Evolutionary conservation across 768 basidiomycete species (phyloP), one percentile per base, ranked within the genome.

Genomic region (Infundibulicybe gibba): DNA sequence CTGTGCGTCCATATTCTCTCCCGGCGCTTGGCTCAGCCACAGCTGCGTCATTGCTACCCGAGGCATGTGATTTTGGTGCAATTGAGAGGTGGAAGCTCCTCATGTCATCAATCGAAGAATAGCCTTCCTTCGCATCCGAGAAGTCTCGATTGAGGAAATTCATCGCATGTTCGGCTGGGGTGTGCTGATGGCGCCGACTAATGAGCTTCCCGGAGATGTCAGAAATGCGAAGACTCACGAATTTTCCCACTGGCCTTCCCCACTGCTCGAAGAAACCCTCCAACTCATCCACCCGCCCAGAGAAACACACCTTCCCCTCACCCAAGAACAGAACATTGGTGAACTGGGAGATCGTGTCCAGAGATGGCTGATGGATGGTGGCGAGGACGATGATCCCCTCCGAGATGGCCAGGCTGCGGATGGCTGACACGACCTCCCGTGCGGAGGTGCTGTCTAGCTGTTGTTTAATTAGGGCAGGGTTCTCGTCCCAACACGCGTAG

Each of bases 281-380:
- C 32, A 75, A 54, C 5, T 64, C 66, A 45, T 41, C 79, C 56
- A 63, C 71, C 51, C 62, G 70, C 64, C 61, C 80, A 49, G 41
- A 69, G 45, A 63, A 74, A 47, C 71, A 75, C 2, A 57, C 63
- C 40, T 65, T 64, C 0, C 85, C 85, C 31, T 72, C 70, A 0
- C 81, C 68, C 11, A 88, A 70, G 17, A 88, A 64, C 25, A 83
- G 61, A 11, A 86, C 64, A 30, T 76, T 67, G 41, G 80, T 80
- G 57, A 88, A 87, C 38, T 81, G 72, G 0, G 72, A 56, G 41
- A 84, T 75, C 0, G 81, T 81, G 47, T 80, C 79, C 17, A 76
- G 74, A 16, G 77, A 73, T 0, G 85, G 85, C 48, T 87, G 84
- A 52, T 88, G 85, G 44, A 88, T 82, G 4, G 81, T 81, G 14